These are phyloP conservation scores for Amphichorda felina DNA, from an alignment of 2,329 filamentous ascomycete genomes.

Conservation along the genomic window DNA sequence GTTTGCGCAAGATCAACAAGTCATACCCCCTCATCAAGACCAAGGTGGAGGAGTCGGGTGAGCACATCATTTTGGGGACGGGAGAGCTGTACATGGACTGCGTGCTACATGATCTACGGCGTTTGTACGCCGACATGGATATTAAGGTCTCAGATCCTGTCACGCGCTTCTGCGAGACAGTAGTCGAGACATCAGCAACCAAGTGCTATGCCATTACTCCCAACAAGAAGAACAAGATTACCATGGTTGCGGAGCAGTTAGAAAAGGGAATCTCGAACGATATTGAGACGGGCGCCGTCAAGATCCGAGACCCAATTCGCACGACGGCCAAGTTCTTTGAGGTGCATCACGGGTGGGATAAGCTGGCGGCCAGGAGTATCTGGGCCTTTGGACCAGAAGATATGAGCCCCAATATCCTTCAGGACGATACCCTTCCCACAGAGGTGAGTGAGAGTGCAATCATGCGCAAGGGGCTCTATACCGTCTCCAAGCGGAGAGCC, in stretches of 20 bases:
- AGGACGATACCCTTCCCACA: conserved; percentile 89
- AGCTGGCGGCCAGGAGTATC: conserved; percentile 85
- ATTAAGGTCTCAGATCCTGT: conserved; percentile 98
- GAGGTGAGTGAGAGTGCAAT: too few species aligned
- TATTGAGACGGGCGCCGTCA: conserved; percentile 83
- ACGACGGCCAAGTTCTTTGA: conserved; percentile 96
- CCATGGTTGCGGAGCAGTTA: conserved; percentile 92
- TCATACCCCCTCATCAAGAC: conserved; percentile 92
- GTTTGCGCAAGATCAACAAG: conserved; percentile 93
- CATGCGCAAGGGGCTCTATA: too few species aligned
- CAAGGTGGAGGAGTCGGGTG: conserved; percentile 95
- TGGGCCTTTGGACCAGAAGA: conserved; percentile 99
- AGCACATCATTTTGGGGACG: conserved; percentile 89
- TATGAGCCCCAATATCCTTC: conserved; percentile 84
- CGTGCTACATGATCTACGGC: conserved; percentile 84
- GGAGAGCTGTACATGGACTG: conserved; percentile 99
- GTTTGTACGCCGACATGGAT: conserved; percentile 97
- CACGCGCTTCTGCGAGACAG: conserved; percentile 94
- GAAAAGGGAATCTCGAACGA: conserved; percentile 92
- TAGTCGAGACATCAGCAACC: conserved; percentile 91
- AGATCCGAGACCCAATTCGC: conserved; percentile 82
- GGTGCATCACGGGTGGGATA: conserved; percentile 93
- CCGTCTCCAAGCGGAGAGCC: too few species aligned
- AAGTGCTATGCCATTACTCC: conserved; percentile 97
- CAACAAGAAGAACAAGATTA: conserved; percentile 99